phyloP scores from a whole-genome alignment of 352 stramenopile species.

The Phytophthora colocasiae region DNA sequence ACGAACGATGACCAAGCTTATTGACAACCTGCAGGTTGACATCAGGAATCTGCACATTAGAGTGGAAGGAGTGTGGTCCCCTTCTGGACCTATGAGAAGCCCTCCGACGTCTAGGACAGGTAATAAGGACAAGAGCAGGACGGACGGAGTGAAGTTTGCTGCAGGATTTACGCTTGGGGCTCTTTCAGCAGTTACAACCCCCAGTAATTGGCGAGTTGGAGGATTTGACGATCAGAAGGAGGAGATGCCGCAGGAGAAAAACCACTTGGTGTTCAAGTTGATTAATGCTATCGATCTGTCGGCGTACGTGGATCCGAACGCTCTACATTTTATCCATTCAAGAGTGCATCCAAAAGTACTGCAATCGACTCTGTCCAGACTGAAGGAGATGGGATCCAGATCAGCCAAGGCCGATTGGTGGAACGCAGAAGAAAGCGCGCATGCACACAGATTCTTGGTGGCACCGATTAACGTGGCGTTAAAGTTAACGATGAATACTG shows the following conservation, averaged over 20 bases:
- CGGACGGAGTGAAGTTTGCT: conserved; percentile 69
- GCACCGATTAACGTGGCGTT: conserved; percentile 82
- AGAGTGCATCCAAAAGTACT: conserved; percentile 80
- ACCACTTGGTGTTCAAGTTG: conserved; percentile 87
- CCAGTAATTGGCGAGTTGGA: conserved; percentile 85
- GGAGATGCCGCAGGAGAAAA: conserved; percentile 35
- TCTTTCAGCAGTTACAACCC: conserved; percentile 87
- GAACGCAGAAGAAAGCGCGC: conserved; percentile 69
- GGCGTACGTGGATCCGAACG: conserved; percentile 86
- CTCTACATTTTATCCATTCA: conserved; percentile 89
- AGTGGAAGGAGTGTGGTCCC: conserved; percentile 80
- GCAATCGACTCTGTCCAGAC: conserved; percentile 69
- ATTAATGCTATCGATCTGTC: conserved; percentile 89
- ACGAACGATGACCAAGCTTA: conserved; percentile 89
- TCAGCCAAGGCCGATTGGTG: conserved; percentile 73
- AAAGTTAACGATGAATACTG: conserved; percentile 92
- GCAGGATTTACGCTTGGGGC: conserved; percentile 81
- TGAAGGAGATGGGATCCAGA: conserved; percentile 88
- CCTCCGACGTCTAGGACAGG: conserved; percentile 26
- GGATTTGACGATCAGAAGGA: conserved; percentile 65
- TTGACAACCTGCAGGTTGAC: conserved; percentile 92
- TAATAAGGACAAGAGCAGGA: conserved; percentile 23
- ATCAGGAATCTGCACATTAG: conserved; percentile 89
- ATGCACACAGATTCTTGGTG: conserved; percentile 86
- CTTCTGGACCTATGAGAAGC: conserved; percentile 36